phyloP scores from a whole-genome alignment of 2,329 filamentous ascomycete genomes.

The Fusarium sp. region DNA sequence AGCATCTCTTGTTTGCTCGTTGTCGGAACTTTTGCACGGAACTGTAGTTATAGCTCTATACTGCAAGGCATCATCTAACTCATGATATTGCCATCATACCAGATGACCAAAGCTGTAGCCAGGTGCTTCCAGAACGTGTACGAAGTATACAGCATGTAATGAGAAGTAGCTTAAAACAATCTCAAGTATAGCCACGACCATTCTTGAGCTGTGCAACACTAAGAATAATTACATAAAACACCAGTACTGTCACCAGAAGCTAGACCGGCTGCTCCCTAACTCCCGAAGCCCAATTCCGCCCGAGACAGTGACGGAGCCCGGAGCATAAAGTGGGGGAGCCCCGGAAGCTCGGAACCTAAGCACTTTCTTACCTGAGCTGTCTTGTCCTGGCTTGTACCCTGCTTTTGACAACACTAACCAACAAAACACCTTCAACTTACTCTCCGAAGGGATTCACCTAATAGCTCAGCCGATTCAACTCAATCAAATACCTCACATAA shows the following conservation, averaged over 20 bases:
- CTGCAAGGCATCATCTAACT: background rate
- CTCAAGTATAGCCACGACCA: no score
- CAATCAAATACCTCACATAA: background rate
- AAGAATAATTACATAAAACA: no score
- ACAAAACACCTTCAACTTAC: constrained; percentile 6
- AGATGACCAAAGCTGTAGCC: background rate
- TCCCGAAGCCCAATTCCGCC: constrained; percentile 33
- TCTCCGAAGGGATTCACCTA: background rate
- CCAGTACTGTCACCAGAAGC: background rate
- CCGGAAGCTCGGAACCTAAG: constrained; percentile 29
- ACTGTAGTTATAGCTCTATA: no score
- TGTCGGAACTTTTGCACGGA: no score
- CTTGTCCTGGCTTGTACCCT: background rate
- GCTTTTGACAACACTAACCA: constrained; percentile 1
- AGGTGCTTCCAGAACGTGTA: no score
- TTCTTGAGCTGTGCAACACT: no score
- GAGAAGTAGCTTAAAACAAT: no score
- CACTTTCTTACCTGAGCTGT: constrained; percentile 5
- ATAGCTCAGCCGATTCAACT: background rate
- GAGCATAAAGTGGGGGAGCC: constrained; percentile 32
- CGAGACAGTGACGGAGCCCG: constrained; percentile 29
- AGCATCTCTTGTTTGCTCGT: no score
- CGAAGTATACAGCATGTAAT: no score
- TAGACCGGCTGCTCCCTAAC: constrained; percentile 3
- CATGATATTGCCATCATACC: background rate